Percentiles rank a stretch among this genome's conserved stretches.
These are phyloP conservation scores for Melampsora larici-populina DNA, from an alignment of 1,284 basidiomycete species.

Conservation along the genomic window DNA sequence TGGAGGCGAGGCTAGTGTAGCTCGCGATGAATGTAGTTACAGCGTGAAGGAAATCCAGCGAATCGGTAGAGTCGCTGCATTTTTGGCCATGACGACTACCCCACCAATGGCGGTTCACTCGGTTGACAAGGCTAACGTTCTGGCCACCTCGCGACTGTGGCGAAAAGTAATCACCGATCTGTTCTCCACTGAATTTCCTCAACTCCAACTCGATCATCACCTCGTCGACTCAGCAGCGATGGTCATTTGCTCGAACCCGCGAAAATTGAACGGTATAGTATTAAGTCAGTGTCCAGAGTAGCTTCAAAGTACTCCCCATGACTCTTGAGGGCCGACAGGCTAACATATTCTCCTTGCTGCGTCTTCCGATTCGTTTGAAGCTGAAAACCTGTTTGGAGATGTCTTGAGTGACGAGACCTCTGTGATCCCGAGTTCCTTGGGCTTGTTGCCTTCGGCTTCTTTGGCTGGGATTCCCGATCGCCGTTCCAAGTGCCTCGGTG, in stretches of 20 bases:
- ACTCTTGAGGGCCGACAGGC: not conserved
- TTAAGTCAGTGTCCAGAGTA: conserved; percentile 58
- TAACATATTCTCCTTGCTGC: not conserved
- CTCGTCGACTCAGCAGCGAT: conserved; percentile 96
- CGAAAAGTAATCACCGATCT: conserved; percentile 83
- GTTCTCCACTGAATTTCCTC: conserved; percentile 76
- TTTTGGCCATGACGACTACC: conserved; percentile 76
- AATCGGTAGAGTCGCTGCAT: conserved; percentile 91
- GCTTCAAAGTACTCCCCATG: not conserved
- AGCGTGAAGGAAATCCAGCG: conserved; percentile 85
- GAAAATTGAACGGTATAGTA: conserved; percentile 91
- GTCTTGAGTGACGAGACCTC: conserved; percentile 88
- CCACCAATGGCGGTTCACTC: conserved; percentile 88
- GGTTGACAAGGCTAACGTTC: conserved; percentile 98
- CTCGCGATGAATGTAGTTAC: conserved; percentile 78
- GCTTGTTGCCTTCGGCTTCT: conserved; percentile 91
- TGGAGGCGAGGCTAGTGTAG: conserved; percentile 51
- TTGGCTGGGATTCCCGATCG: conserved; percentile 83
- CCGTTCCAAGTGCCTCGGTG: conserved; percentile 66
- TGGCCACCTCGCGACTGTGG: conserved; percentile 93
- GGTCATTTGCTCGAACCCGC: conserved; percentile 87
- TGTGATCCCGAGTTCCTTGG: conserved; percentile 95
- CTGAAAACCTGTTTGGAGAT: conserved; percentile 94
- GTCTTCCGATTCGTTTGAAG: conserved; percentile 35
- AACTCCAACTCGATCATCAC: conserved; percentile 74